These are phyloP conservation scores for Calonectria henricotiae DNA, from an alignment of 2,329 filamentous ascomycete genomes.

Conservation along the genomic window DNA sequence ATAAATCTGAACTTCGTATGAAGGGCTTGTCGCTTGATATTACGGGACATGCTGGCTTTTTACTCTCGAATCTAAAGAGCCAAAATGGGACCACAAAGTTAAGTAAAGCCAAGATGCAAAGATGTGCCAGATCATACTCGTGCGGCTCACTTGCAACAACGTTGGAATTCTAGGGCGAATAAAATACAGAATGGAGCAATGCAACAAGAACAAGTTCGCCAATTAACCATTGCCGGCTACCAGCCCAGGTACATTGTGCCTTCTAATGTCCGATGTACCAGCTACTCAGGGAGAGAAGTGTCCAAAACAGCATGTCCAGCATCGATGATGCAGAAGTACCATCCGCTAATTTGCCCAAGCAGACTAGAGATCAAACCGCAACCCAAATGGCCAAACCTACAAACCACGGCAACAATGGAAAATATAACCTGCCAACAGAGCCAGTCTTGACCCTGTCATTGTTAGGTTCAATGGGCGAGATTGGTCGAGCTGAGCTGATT, in stretches of 20 bases:
- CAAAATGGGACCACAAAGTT: no score
- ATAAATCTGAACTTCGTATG: neutral
- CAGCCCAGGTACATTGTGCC: neutral
- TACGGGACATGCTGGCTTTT: neutral
- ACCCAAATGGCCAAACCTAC: neutral
- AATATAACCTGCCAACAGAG: neutral
- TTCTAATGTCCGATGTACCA: neutral
- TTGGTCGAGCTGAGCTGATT: neutral
- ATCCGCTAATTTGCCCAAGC: no score
- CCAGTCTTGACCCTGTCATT: neutral
- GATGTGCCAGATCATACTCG: no score
- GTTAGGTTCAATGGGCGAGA: neutral
- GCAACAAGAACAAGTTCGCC: no score
- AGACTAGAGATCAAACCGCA: neutral
- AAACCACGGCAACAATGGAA: neutral
- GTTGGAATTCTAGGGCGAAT: no score
- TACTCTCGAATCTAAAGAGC: no score
- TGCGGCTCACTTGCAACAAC: no score
- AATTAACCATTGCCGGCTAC: neutral
- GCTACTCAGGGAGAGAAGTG: neutral
- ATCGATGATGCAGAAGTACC: neutral
- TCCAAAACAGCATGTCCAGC: neutral
- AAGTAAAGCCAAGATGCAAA: no score
- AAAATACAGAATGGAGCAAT: no score
- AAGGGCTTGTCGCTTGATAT: neutral